Conservation (phyloP, 148 eudicot genomes). For the Vaccinium macrocarpon region DNA sequence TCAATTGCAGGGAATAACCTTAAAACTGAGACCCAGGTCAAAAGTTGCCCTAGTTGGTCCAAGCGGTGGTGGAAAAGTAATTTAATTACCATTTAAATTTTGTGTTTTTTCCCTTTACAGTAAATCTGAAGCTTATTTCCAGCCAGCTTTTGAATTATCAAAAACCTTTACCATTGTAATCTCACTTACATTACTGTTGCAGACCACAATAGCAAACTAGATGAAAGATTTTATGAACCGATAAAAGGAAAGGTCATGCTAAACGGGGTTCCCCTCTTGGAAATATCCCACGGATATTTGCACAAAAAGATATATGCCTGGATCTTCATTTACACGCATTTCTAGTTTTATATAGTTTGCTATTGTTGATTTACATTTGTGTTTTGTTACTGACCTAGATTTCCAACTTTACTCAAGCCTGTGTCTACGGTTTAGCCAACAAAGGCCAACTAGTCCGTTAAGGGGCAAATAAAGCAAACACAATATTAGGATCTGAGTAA, state of each 20-base stretch:
- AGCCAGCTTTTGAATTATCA: neutral
- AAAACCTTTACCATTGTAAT: constrained; percentile 9
- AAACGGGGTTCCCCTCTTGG: constrained; percentile 51
- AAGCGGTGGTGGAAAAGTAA: constrained; percentile 69
- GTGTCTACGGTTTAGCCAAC: neutral
- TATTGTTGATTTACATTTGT: neutral
- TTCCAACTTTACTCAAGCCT: neutral
- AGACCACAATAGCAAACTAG: constrained; percentile 68
- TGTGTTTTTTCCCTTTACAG: neutral
- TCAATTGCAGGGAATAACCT: constrained; percentile 45
- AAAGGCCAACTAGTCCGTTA: neutral
- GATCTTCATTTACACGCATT: neutral
- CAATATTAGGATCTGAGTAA: too few relatives aligned
- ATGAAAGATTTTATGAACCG: constrained; percentile 65
- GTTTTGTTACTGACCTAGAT: neutral
- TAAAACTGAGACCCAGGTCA: constrained; percentile 53
- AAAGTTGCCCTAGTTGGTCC: constrained; percentile 75
- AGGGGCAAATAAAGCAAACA: neutral
- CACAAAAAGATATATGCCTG: constrained; percentile 9
- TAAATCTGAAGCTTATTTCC: neutral
- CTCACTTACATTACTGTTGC: constrained; percentile 9
- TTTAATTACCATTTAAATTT: neutral
- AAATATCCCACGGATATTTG: constrained; percentile 29
- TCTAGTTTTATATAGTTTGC: neutral
- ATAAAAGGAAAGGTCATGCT: constrained; percentile 56